Base-by-base conservation (phyloP, 495 filamentous ascomycete genomes). In the Mytilinidion resinicola region DNA sequence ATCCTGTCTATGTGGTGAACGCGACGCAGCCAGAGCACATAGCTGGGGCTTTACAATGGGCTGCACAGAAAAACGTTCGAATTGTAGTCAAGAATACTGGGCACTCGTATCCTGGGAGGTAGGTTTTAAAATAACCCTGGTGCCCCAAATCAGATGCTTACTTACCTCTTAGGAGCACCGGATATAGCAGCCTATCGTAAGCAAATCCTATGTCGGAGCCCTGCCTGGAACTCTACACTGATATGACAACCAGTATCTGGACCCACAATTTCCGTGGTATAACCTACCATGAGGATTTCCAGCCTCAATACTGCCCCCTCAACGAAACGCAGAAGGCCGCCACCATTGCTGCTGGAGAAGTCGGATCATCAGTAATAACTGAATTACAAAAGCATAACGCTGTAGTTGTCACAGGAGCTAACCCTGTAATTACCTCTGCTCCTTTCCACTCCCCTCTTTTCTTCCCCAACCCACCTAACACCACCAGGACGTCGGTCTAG, bases 41-140 rank as follows among this genome's bases (percentile, higher is more conserved):
- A 34, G 78, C 81, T 56, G 72, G 76, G 9, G 79, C 80, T 0
- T 76, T 88, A 15, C 81, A 81, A 64, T 87, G 86, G 71, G 85
- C 84, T 2, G 74, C 78, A 44, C 78, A 85, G 19, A 72, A 73
- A 19, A 78, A 79, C 20, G 56, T 88, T 0, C 73, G 85, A 39
- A 69, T 89, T 1, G 72, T 83, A 0, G 75, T 88, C 51, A 86
- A 86, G 75, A 88, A 87, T 60, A 90, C 85, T 1, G 86, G 87
- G 30, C 85, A 87, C 59, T 64, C 61, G 10, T 64, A 49, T 43
- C 53, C 56, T 14, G 60, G 55, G 14, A 47, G 59, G 59, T 54
- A 55, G 48, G 49, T 19, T 43, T 5, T 17, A 33, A 4, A 12
- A 33, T 20, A n/a, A 9, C 21, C 9, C 17, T 0, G 15, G 0